These are phyloP conservation scores for Rhodotorula graminis DNA, from an alignment of 768 basidiomycete genomes.

Conservation along the genomic window DNA sequence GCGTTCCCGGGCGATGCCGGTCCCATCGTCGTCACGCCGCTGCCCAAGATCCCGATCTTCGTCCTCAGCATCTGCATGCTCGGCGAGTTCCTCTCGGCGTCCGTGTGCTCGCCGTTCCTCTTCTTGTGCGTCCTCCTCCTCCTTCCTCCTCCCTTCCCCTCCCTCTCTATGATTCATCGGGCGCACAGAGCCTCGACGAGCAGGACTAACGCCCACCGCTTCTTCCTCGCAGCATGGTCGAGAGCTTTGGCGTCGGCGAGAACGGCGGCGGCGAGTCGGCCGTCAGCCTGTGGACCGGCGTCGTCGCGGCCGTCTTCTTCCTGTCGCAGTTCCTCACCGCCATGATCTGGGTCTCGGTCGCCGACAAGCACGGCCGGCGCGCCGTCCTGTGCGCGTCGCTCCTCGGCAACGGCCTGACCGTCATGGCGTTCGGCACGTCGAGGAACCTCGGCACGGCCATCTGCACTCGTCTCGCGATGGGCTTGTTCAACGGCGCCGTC, in stretches of 20 bases:
- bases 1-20: background rate
- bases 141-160: background rate
- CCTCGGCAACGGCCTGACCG: constrained; percentile 75
- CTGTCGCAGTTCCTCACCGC: constrained; percentile 93
- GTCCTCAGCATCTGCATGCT: constrained; percentile 69
- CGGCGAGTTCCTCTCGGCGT: constrained; percentile 85
- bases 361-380: constrained; percentile 81
- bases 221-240: constrained; percentile 22
- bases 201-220: background rate
- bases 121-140: constrained; percentile 64
- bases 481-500: constrained; percentile 58
- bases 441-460: constrained; percentile 37
- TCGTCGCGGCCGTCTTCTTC: constrained; percentile 70
- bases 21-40: constrained; percentile 55
- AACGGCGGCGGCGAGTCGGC: constrained; percentile 71
- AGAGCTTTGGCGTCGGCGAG: constrained; percentile 51
- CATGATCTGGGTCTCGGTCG: constrained; percentile 92
- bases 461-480: constrained; percentile 27
- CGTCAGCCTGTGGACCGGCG: constrained; percentile 82
- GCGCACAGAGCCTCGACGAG: background rate
- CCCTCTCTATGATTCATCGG: no score
- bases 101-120: constrained; percentile 80
- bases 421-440: constrained; percentile 66
- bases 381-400: constrained; percentile 78
- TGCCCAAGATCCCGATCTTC: constrained; percentile 80